Conservation (phyloP, 148 eudicot genomes). For the Chenopodium album region DNA sequence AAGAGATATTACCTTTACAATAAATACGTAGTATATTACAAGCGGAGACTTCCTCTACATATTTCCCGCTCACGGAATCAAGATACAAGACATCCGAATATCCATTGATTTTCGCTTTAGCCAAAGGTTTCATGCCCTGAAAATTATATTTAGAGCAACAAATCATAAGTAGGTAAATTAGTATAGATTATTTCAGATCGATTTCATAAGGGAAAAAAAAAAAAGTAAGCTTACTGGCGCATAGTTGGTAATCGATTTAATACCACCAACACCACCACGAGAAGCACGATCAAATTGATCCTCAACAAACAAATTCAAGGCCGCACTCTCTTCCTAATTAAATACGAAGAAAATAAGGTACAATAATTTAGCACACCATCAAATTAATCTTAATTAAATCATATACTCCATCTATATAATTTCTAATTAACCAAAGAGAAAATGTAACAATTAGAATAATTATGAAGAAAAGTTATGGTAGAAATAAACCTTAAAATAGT, state of each 20-base stretch:
- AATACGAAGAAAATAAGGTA: background rate
- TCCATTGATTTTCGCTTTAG: slow-evolving; percentile 60
- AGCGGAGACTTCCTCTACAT: slow-evolving; percentile 74
- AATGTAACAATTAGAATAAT: too few species aligned
- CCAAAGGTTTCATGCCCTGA: slow-evolving; percentile 59
- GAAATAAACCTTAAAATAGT: slow-evolving; percentile 62
- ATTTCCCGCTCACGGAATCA: slow-evolving; percentile 58
- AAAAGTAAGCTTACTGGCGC: slow-evolving; percentile 50
- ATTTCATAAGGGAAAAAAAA: too few species aligned
- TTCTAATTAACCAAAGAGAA: too few species aligned
- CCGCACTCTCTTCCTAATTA: slow-evolving; percentile 58
- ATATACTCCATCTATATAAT: too few species aligned
- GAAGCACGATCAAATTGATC: slow-evolving; percentile 71
- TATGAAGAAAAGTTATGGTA: too few species aligned
- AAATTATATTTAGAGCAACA: background rate
- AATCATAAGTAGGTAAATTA: too few species aligned
- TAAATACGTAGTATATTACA: slow-evolving; percentile 52
- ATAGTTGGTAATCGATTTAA: slow-evolving; percentile 76
- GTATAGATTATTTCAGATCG: too few species aligned
- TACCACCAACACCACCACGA: slow-evolving; percentile 84
- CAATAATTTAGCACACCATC: background rate
- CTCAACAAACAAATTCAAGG: slow-evolving; percentile 69
- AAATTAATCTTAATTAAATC: too few species aligned
- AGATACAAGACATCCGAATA: slow-evolving; percentile 87
- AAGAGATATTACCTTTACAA: slow-evolving; percentile 59